Base-by-base conservation (phyloP, 257 asterid genomes). In the Salvia hispanica region DNA sequence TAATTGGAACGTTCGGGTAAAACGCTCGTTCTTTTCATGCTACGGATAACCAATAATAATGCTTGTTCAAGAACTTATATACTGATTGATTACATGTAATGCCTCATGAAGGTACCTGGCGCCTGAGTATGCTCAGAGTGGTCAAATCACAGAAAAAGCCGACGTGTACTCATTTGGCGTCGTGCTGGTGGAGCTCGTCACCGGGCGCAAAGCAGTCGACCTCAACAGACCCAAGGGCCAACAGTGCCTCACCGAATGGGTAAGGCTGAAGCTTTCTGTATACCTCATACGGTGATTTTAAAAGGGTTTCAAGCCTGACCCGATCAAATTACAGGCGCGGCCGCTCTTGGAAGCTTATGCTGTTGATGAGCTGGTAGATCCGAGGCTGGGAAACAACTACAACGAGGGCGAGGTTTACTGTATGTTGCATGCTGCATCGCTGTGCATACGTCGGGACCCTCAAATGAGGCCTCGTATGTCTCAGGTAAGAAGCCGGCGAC, bases 121-220 rank as follows among this genome's bases (percentile, higher is more conserved):
- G 14, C 99, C 99, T 1, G 99, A 91, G 78, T 94, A 94, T 81
- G 97, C 99, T 46, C 96, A 94, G 82, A 94, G 99, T 50, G 97
- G 99, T n/a, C 97, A 94, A 75, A 91, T 94, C 71, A 91, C 99
- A 1, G 96, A 88, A 39, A 94, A 91, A 67, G 96, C 99, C 4
- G 99, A 94, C 25, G 96, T 85, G 25, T 94, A 91, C 83, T 91
- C 99, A 4, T 91, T 94, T 71, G 99, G 99, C 4, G 99, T 94
- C 67, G 99, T 94, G 25, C 67, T 94, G 44, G 93, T 91, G 57
- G 98, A 94, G 87, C 95, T 94, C 21, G 91, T 91, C 4, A 94
- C 98, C 0, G 99, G 98, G 8, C 89, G 96, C 51, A 88, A 91
- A 77, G 98, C 98, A 8, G 96, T 94, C 60, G 99, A 94, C 76